Evolutionary conservation across 306 rosid species (phyloP).

Genomic region (Lithocarpus polystachyus): DNA sequence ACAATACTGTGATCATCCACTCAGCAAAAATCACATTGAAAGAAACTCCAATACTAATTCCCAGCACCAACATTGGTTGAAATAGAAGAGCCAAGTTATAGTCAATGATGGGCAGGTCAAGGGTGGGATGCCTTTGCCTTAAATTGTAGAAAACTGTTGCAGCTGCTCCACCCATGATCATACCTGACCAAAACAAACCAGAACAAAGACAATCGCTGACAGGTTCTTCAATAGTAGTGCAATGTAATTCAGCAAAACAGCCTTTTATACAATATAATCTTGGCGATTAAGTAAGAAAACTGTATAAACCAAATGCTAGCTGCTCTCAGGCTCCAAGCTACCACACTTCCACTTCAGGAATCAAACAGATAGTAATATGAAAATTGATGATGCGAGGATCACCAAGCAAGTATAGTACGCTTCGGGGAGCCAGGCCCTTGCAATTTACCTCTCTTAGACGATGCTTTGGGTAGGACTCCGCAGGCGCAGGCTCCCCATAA

Average conservation of each 20-base stretch:
- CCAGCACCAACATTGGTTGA: conserved; percentile 96
- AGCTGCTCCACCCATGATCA: conserved; percentile 87
- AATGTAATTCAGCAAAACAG: not conserved
- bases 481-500: too few relatives aligned
- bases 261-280: not conserved
- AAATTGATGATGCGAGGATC: too few relatives aligned
- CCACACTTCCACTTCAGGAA: too few relatives aligned
- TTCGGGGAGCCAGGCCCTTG: too few relatives aligned
- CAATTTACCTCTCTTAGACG: too few relatives aligned
- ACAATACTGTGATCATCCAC: conserved; percentile 89
- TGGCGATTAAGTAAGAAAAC: not conserved
- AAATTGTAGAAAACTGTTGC: conserved; percentile 88
- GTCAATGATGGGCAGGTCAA: conserved; percentile 73
- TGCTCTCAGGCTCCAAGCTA: too few relatives aligned
- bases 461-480: too few relatives aligned
- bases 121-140: conserved; percentile 68
- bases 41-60: conserved; percentile 90
- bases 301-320: too few relatives aligned
- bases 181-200: conserved; percentile 47
- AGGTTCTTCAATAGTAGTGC: not conserved
- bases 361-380: not conserved
- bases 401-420: too few relatives aligned
- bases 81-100: conserved; percentile 86
- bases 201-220: not conserved
- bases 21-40: conserved; percentile 86